Conservation (phyloP, 1,139 yeast genomes). For the Blastobotrys proliferans region DNA sequence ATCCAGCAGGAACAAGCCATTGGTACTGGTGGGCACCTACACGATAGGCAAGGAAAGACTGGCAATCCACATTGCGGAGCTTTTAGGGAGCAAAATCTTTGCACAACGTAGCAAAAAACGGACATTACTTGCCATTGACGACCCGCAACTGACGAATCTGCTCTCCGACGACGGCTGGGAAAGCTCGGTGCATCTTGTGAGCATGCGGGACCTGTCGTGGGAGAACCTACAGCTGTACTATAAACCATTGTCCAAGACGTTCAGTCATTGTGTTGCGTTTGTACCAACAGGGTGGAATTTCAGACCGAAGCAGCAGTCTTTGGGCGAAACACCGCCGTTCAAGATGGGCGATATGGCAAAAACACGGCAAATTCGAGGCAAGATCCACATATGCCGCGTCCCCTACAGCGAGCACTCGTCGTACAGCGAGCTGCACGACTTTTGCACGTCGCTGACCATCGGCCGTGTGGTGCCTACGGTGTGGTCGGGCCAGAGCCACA, state of each 20-base stretch:
- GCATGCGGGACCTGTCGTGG: slow-evolving; percentile 49
- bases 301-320: slow-evolving; percentile 27
- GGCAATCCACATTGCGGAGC: slow-evolving; percentile 63
- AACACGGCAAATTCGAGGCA: slow-evolving; percentile 30
- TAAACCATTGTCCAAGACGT: slow-evolving; percentile 24
- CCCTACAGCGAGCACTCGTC: slow-evolving; percentile 97
- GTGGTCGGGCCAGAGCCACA: slow-evolving; percentile 31
- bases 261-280: slow-evolving; percentile 33
- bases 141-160: slow-evolving; percentile 38
- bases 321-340: slow-evolving; percentile 22
- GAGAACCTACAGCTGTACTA: slow-evolving; percentile 31
- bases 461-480: slow-evolving; percentile 75
- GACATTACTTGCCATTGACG: slow-evolving; percentile 40
- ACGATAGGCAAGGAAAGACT: slow-evolving; percentile 87
- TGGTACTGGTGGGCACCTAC: slow-evolving; percentile 83
- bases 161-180: slow-evolving; percentile 43
- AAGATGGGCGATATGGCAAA: slow-evolving; percentile 26
- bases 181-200: slow-evolving; percentile 66
- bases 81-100: slow-evolving; percentile 51
- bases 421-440: slow-evolving; percentile 67
- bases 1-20: slow-evolving; percentile 24
- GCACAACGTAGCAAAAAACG: slow-evolving; percentile 47
- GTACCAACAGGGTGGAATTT: slow-evolving; percentile 88
- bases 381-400: slow-evolving; percentile 51
- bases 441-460: slow-evolving; percentile 51